Percentiles rank a stretch among this genome's conserved stretches.
Evolutionary conservation across 2,329 filamentous ascomycete genomes (phyloP).

Genomic region (Tolypocladium inflatum): DNA sequence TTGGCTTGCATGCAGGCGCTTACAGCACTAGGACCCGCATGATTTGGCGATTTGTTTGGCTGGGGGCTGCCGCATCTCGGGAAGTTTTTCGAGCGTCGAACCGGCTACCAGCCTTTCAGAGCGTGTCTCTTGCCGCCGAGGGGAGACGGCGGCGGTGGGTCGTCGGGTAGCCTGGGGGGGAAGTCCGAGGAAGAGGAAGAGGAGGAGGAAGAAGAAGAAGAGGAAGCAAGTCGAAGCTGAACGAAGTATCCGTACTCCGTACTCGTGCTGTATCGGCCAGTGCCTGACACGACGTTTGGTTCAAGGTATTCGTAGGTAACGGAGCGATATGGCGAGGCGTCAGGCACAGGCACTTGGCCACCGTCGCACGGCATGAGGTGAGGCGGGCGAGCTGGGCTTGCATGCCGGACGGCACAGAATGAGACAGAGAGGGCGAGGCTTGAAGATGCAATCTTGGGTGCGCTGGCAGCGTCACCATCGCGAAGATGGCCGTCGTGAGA

Average conservation of each 20-base stretch:
- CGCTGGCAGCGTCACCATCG: not conserved
- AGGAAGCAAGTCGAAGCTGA: not conserved
- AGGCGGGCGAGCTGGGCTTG: constrained; percentile 3
- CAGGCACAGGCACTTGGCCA: constrained; percentile 1
- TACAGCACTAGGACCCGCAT: not conserved
- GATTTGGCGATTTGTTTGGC: constrained; percentile 4
- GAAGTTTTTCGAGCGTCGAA: constrained; percentile 10
- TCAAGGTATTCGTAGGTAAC: not conserved
- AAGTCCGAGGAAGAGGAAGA: no score
- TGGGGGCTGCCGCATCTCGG: constrained; percentile 6
- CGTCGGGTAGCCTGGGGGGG: no score
- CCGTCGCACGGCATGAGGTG: constrained; percentile 2
- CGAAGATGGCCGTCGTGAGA: not conserved
- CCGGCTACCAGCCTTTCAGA: constrained; percentile 26
- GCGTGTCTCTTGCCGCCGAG: constrained; percentile 27
- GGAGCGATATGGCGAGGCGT: not conserved
- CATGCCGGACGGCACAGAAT: not conserved
- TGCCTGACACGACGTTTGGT: not conserved
- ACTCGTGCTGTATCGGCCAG: not conserved
- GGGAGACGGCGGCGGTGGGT: constrained; percentile 10
- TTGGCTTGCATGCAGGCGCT: constrained; percentile 5
- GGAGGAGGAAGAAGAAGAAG: not conserved
- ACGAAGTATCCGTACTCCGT: not conserved
- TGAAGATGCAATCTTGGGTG: not conserved
- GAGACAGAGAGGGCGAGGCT: not conserved